phyloP scores from a whole-genome alignment of 306 rosid genomes.

The Dalbergia cultrata region DNA sequence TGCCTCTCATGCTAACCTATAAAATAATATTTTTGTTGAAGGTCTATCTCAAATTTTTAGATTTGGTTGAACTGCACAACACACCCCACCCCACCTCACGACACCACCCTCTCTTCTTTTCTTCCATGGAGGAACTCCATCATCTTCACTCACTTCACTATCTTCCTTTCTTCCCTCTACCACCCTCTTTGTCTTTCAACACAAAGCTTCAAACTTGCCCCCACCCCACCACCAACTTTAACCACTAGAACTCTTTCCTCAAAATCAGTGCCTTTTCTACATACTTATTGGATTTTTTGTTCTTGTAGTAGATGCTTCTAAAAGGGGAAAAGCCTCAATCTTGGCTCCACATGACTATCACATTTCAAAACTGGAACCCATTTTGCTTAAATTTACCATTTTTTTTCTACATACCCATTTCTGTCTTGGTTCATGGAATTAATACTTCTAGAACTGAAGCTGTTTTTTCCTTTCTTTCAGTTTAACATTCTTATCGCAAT shows the following conservation, averaged over 20 bases:
- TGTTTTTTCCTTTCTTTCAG: not conserved
- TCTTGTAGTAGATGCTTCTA: not conserved
- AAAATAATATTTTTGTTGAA: no score
- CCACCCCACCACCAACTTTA: constrained; percentile 1
- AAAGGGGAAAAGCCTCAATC: constrained; percentile 25
- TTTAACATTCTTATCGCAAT: constrained; percentile 51
- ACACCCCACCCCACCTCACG: not conserved
- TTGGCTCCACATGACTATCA: constrained; percentile 29
- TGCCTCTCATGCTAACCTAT: no score
- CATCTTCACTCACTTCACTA: not conserved
- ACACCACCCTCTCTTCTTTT: not conserved
- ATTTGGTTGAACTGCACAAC: no score
- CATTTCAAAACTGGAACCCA: not conserved
- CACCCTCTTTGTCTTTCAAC: not conserved
- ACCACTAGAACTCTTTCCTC: not conserved
- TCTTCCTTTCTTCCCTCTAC: not conserved
- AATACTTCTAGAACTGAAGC: not conserved
- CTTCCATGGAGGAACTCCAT: not conserved
- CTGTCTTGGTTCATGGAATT: constrained; percentile 1
- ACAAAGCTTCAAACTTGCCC: constrained; percentile 33
- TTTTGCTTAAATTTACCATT: constrained; percentile 7
- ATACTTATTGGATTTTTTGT: constrained; percentile 14
- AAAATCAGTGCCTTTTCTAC: not conserved
- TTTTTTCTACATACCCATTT: not conserved
- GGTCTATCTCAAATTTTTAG: no score